Evolutionary conservation across 164 flowering plant species (phyloP), one percentile per base, ranked within the genome.

Genomic region (Stephania cephalantha): DNA sequence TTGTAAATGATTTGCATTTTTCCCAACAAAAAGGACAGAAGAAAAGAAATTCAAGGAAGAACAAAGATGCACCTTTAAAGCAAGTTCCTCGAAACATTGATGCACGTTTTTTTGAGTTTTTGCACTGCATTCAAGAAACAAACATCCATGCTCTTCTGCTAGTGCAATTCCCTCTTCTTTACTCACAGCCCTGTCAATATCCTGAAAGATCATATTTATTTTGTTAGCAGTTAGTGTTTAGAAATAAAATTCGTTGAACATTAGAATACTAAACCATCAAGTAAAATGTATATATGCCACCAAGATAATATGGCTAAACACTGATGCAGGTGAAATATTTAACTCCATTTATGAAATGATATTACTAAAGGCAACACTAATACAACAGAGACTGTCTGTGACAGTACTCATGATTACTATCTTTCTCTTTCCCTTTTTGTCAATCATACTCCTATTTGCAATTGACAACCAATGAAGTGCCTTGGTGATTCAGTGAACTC

Each of bases 51-150:
- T 15, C 0, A 15, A 58, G 22, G 46, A 53, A 52, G 52, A 68
- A 66, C 52, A 53, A 7, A 11, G 1, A 67, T 1, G 46, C 79
- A 93, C 98, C 97, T 91, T 91, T 55, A 83, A 71, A 6, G 82
- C 80, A 78, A 94, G 97, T 71, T 92, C 91, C 76, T 79, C 87
- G 79, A 94, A 94, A 81, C 95, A 90, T 76, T 84, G 85, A 18
- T 82, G 84, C 69, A 94, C 94, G 72, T 91, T 90, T 75, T 87
- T 89, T 73, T 85, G 83, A 67, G 91, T 94, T 85, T 83, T 92
- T 11, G 97, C 97, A 80, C 97, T 95, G 22, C 97, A 95, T 79
- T 95, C 98, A 48, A 89, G 79, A 85, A 90, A 95, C 66, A 80
- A 78, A 66, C 92, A 87, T 69, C 85, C 85, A 78, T 86, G 87